Percentiles rank a stretch among this genome's conserved stretches.
Conservation (phyloP, 371 early-diverging fungal species). For the Mortierella sp. region DNA sequence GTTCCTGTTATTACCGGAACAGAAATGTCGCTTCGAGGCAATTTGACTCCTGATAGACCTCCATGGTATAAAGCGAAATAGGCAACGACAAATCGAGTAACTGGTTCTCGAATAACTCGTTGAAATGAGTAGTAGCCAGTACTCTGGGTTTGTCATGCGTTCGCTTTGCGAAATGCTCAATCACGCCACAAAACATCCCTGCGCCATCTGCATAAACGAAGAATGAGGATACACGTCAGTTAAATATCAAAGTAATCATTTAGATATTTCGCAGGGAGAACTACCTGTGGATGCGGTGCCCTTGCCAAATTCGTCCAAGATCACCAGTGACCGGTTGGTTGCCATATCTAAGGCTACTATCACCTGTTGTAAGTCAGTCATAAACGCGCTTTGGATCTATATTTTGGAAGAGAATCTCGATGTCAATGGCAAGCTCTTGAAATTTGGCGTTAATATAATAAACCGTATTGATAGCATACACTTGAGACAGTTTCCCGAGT, state of each 20-base stretch:
- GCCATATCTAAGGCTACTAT: constrained; percentile 65
- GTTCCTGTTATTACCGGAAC: constrained; percentile 20
- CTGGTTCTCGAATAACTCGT: constrained; percentile 72
- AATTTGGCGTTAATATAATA: constrained; percentile 20
- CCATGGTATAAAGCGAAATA: constrained; percentile 46
- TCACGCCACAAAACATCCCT: constrained; percentile 43
- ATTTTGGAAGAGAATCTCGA: constrained; percentile 49
- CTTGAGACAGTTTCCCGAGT: constrained; percentile 68
- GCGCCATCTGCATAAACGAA: constrained; percentile 60
- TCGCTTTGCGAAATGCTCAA: constrained; percentile 39
- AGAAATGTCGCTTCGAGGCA: constrained; percentile 41
- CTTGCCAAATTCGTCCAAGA: constrained; percentile 99
- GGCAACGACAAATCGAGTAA: constrained; percentile 32
- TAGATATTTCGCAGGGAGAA: constrained; percentile 34
- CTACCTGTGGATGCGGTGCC: constrained; percentile 88
- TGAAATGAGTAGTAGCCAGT: constrained; percentile 97
- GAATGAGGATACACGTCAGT: background rate
- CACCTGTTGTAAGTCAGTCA: constrained; percentile 70
- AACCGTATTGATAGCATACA: constrained; percentile 63
- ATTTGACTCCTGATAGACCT: constrained; percentile 37
- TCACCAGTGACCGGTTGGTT: constrained; percentile 74
- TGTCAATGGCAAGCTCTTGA: background rate
- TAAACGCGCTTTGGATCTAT: constrained; percentile 81
- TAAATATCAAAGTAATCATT: constrained; percentile 83
- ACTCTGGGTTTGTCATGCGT: constrained; percentile 54